Evolutionary conservation across 805 yeast genomes (phyloP).

Genomic region (Saccharomycopsis oosterbeekiorum): DNA sequence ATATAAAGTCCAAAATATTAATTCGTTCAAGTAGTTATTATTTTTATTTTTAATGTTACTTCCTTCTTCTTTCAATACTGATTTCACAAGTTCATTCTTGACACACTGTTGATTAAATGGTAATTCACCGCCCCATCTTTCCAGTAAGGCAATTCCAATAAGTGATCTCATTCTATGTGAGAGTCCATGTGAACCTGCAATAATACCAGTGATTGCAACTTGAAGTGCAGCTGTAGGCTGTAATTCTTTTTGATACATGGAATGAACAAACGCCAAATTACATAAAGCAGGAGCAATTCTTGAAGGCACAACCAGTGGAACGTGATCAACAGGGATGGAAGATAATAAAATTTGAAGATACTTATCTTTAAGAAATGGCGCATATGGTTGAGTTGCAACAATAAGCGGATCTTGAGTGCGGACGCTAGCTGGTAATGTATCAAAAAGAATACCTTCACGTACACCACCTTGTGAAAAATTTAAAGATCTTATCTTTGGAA

Average conservation of each 20-base stretch:
- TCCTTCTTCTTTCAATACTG: constrained; percentile 34
- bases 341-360: constrained; percentile 44
- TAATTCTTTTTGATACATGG: constrained; percentile 65
- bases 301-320: constrained; percentile 47
- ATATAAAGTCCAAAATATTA: constrained; percentile 65
- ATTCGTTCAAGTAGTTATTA: constrained; percentile 36
- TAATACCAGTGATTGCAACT: constrained; percentile 63
- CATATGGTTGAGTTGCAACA: constrained; percentile 62
- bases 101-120: constrained; percentile 44
- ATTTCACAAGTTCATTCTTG: constrained; percentile 36
- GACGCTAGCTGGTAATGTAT: constrained; percentile 46
- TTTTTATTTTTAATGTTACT: constrained; percentile 18
- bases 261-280: constrained; percentile 66
- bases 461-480: constrained; percentile 72
- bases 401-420: constrained; percentile 59
- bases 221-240: constrained; percentile 68
- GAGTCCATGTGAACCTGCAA: constrained; percentile 68
- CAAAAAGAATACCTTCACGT: constrained; percentile 64
- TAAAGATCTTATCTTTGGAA: constrained; percentile 51
- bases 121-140: constrained; percentile 75
- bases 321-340: constrained; percentile 44
- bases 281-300: constrained; percentile 64
- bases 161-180: constrained; percentile 64
- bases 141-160: constrained; percentile 64
- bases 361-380: constrained; percentile 51